A percentile compares a stretch with the other conserved stretches of the same genome.
phyloP scores from a whole-genome alignment of 805 yeast genomes.

The Ogataea parapolymorpha region DNA sequence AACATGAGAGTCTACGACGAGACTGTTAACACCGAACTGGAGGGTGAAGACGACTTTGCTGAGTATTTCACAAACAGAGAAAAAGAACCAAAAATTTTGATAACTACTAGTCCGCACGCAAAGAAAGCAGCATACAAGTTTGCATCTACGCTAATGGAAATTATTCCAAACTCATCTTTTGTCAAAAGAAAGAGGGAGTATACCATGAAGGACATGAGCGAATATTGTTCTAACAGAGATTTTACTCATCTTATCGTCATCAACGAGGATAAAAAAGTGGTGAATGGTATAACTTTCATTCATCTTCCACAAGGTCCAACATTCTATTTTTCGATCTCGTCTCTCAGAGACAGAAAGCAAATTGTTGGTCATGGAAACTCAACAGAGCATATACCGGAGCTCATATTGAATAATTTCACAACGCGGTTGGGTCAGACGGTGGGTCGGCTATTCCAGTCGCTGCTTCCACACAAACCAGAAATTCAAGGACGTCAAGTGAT shows the following conservation, averaged over 20 bases:
- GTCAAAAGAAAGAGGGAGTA: constrained; percentile 84
- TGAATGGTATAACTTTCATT: constrained; percentile 88
- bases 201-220: constrained; percentile 82
- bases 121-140: constrained; percentile 85
- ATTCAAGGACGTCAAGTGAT: constrained; percentile 94
- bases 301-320: constrained; percentile 96
- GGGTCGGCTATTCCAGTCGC: constrained; percentile 84
- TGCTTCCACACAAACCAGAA: constrained; percentile 92
- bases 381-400: constrained; percentile 88
- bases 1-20: constrained; percentile 83
- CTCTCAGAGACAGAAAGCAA: constrained; percentile 68
- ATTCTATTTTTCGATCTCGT: constrained; percentile 81
- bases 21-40: constrained; percentile 59
- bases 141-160: constrained; percentile 79
- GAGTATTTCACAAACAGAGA: constrained; percentile 47
- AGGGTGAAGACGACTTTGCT: constrained; percentile 64
- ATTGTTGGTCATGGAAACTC: constrained; percentile 89
- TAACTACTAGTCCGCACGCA: constrained; percentile 88
- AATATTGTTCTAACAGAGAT: constrained; percentile 74
- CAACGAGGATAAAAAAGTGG: constrained; percentile 90
- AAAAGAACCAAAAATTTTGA: constrained; percentile 76
- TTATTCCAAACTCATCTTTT: constrained; percentile 82
- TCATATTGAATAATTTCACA: constrained; percentile 86
- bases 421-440: constrained; percentile 92
- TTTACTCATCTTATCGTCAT: constrained; percentile 85